phyloP scores from a whole-genome alignment of 257 asterid genomes.

The Plantago ovata region DNA sequence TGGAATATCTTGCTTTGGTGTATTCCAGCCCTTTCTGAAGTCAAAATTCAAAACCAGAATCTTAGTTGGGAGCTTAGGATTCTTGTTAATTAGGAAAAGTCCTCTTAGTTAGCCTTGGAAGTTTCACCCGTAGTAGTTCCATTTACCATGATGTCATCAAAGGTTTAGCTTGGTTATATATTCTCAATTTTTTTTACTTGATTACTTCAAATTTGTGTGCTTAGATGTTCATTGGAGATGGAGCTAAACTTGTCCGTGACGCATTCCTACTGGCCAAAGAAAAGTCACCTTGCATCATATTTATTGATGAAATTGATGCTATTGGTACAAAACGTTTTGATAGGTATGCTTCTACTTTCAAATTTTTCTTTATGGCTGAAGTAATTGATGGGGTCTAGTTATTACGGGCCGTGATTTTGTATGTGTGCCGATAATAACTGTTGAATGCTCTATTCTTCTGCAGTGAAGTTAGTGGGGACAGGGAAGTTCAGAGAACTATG shows the following conservation, averaged over 20 bases:
- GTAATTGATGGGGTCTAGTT: neutral
- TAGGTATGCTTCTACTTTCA: conserved; percentile 36
- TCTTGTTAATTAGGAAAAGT: too few relatives aligned
- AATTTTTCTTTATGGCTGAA: neutral
- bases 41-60: too few relatives aligned
- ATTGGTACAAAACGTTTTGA: conserved; percentile 92
- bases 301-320: conserved; percentile 95
- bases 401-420: neutral
- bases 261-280: conserved; percentile 94
- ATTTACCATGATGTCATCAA: too few relatives aligned
- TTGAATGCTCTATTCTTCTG: conserved; percentile 15
- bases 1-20: too few relatives aligned
- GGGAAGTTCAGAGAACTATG: conserved; percentile 92
- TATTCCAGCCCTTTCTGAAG: too few relatives aligned
- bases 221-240: conserved; percentile 86
- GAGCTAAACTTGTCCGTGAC: conserved; percentile 93
- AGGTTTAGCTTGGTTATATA: too few relatives aligned
- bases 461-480: conserved; percentile 91
- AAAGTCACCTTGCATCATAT: conserved; percentile 90
- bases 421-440: conserved; percentile 3
- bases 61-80: too few relatives aligned
- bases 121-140: too few relatives aligned
- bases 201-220: neutral
- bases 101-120: too few relatives aligned
- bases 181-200: neutral